Evolutionary conservation across 345 rosid species (phyloP).

Genomic region (Cardamine occulta): DNA sequence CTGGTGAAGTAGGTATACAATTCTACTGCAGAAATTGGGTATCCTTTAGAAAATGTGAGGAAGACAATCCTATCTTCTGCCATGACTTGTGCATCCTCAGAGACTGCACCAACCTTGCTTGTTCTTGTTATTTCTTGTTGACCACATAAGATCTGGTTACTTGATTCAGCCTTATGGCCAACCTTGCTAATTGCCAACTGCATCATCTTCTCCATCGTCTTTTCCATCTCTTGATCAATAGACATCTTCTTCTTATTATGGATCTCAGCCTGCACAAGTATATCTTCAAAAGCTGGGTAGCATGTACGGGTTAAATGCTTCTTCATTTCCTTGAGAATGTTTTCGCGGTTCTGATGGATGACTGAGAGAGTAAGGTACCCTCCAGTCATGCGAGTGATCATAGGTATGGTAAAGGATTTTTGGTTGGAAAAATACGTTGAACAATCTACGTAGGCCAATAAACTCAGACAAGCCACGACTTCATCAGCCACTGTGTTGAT

Average conservation of each 20-base stretch:
- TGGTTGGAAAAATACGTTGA: not conserved
- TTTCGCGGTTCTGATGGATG: slow-evolving; percentile 47
- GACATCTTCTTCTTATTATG: not conserved
- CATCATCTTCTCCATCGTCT: slow-evolving; percentile 16
- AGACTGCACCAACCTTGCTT: not conserved
- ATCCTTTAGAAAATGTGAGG: slow-evolving; percentile 79
- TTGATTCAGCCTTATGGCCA: not conserved
- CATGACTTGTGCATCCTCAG: slow-evolving; percentile 6
- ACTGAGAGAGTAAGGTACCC: slow-evolving; percentile 38
- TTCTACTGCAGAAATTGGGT: slow-evolving; percentile 62
- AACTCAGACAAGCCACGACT: slow-evolving; percentile 49
- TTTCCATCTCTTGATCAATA: not conserved
- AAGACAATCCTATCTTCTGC: slow-evolving; percentile 60
- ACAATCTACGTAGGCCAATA: slow-evolving; percentile 36
- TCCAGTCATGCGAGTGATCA: slow-evolving; percentile 39
- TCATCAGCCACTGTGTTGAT: slow-evolving; percentile 55
- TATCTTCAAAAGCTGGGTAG: slow-evolving; percentile 56
- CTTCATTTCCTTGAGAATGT: slow-evolving; percentile 32
- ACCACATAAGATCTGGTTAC: slow-evolving; percentile 8
- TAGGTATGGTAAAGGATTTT: slow-evolving; percentile 33
- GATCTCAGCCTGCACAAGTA: slow-evolving; percentile 14
- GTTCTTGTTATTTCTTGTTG: slow-evolving; percentile 7
- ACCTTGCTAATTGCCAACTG: not conserved
- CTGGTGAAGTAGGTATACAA: slow-evolving; percentile 47
- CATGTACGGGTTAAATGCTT: slow-evolving; percentile 50